Evolutionary conservation across 306 rosid species (phyloP), one percentile per base, ranked within the genome.

Genomic region (Notholithocarpus densiflorus): DNA sequence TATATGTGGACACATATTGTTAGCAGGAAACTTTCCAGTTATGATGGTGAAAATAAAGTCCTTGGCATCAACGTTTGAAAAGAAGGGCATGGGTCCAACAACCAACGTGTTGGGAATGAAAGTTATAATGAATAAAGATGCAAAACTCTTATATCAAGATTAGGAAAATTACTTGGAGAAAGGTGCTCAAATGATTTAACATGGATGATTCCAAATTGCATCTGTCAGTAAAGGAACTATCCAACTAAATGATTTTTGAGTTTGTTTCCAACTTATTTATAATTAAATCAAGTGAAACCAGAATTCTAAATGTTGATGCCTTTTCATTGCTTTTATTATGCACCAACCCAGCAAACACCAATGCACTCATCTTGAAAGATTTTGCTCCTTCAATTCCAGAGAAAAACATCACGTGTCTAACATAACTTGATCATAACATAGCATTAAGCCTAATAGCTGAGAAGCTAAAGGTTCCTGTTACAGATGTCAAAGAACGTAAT

Each of bases 261-360:
- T 37, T 37, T 37, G 45, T 37, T 37, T 37, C 45, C 45, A 37
- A 37, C 2, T 37, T 37, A 7, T 37, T 7, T 37, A 37, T 37
- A 37, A 37, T 7, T 37, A 37, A 37, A 37, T 1, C 43, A 37
- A 37, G 43, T 37, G 43, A 7, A 37, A 37, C 43, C 43, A 7
- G 10, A 37, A 6, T 37, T 37, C 43, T 37, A 37, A 37, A 6
- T 37, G 73, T 55, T 75, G 19, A 68, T 71, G 60, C 68, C 61
- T 66, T 73, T 72, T 51, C 18, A 75, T 77, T 43, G 62, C 43
- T 72, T 64, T 74, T 6, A 27, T 29, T 21, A 23, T 82, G 52
- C 78, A 98, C 99, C 13, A 90, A 95, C 88, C 99, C 98, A 12
- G 98, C 98, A 68, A 93, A 95, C 88, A 95, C 98, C 45, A 95